Percentiles rank a stretch among this genome's conserved stretches.
These are phyloP conservation scores for Nicotiana noctiflora DNA, from an alignment of 257 asterid genomes.

Conservation along the genomic window DNA sequence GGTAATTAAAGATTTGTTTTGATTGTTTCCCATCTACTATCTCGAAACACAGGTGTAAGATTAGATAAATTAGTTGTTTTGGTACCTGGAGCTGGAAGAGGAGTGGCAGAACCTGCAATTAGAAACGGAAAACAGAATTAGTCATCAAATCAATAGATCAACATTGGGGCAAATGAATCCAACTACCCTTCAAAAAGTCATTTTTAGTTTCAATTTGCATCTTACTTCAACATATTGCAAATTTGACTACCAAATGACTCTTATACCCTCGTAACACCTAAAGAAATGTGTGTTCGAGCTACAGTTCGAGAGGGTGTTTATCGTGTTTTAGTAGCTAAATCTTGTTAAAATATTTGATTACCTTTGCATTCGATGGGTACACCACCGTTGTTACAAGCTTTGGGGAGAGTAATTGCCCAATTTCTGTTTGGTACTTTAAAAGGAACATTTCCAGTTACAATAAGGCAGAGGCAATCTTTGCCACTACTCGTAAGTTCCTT, in stretches of 20 bases:
- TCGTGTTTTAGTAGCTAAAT: background rate
- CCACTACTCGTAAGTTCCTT: conserved; percentile 52
- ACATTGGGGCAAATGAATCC: background rate
- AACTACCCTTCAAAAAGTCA: background rate
- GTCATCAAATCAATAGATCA: background rate
- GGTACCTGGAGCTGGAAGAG: conserved; percentile 69
- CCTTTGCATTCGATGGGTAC: conserved; percentile 80
- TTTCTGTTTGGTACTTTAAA: conserved; percentile 53
- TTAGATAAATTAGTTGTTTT: background rate
- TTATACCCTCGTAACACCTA: background rate
- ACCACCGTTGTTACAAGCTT: conserved; percentile 59
- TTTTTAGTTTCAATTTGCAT: background rate
- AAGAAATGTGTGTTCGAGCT: background rate
- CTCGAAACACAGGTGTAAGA: background rate
- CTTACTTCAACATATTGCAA: background rate
- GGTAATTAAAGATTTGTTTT: background rate
- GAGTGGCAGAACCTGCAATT: conserved; percentile 34
- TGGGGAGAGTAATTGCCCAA: conserved; percentile 56
- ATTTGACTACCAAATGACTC: background rate
- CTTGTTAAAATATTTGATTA: background rate
- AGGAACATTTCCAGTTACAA: conserved; percentile 53
- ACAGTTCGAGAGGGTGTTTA: background rate
- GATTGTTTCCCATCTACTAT: background rate
- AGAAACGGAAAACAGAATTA: background rate
- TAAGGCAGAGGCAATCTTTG: conserved; percentile 61